phyloP scores from a whole-genome alignment of 1,284 basidiomycete genomes.

The Cryptococcus sp. region DNA sequence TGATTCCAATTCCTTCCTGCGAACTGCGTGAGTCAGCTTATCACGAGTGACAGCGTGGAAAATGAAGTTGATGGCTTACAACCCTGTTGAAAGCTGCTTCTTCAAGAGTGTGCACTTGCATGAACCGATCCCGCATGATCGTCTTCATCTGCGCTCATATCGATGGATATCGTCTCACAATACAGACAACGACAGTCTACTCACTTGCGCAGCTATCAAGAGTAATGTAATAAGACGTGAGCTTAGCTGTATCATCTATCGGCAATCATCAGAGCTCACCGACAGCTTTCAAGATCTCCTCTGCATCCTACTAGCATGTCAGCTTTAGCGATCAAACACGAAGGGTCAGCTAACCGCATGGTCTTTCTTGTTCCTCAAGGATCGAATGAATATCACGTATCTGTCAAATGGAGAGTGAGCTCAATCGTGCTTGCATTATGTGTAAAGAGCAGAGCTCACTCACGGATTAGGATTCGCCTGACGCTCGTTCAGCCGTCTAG shows the following conservation, averaged over 20 bases:
- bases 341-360: conserved; percentile 24
- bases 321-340: background rate
- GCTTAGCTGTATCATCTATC: background rate
- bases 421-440: too few species aligned
- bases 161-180: background rate
- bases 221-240: background rate
- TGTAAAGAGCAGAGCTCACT: background rate
- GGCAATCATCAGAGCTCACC: conserved; percentile 22
- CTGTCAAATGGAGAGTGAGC: conserved; percentile 14
- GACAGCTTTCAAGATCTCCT: conserved; percentile 49
- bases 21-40: conserved; percentile 31
- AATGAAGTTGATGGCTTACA: conserved; percentile 23
- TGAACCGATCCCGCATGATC: conserved; percentile 48
- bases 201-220: conserved; percentile 26
- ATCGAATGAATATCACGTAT: conserved; percentile 48
- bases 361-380: conserved; percentile 36
- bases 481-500: conserved; percentile 46
- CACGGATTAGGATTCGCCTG: conserved; percentile 49
- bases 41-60: background rate
- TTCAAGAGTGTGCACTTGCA: conserved; percentile 49
- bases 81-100: conserved; percentile 50
- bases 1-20: conserved; percentile 54
- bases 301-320: conserved; percentile 33
- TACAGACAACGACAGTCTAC: background rate
- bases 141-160: conserved; percentile 40